Base-by-base conservation (phyloP, 495 filamentous ascomycete genomes). In the Annulohypoxylon bovei region DNA sequence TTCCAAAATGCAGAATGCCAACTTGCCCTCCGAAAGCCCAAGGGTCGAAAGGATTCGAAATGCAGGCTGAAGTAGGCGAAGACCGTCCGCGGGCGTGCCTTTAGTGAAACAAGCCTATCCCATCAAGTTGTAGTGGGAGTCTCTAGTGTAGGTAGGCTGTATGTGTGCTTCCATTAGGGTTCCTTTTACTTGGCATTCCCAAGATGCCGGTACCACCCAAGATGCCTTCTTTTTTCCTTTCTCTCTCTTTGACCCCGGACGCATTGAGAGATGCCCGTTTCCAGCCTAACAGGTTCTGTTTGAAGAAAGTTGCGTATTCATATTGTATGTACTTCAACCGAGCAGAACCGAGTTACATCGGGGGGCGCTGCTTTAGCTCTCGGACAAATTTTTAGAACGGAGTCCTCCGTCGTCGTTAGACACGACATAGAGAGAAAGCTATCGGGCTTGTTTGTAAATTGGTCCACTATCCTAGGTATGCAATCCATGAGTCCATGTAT, bases 181-280 rank as follows among this genome's bases (percentile, higher is more conserved):
- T 72, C 64, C 69, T 72, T 67, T 68, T 68, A 39, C 70, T 72
- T 72, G 70, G 70, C 70, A 68, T 72, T 68, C 61, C 70, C 70
- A 72, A 72, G 70, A 72, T 68, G 70, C 32, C 70, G 70, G 70
- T 68, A 72, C 60, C 70, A 68, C 70, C 44, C 32, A 68, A 72
- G 64, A 72, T 68, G 54, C 64, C 54, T 72, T 72, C 60, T 72
- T 53, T 50, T 44, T 44, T 4, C 25, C 20, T 25, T 47, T 50
- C 14, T 28, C 59, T 56, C 20, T 65, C 57, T 53, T 39, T 37
- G 27, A 60, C 59, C 69, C 70, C 65, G 61, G 65, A 61, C 65
- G 59, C 60, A 62, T 64, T 56, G 58, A 60, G 54, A 52, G 53
- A 72, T 68, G 54, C 55, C 56, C 61, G 70, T 68, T 68, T 72